Conservation (phyloP, 2,329 filamentous ascomycete genomes). For the Aspergillus flavus region DNA sequence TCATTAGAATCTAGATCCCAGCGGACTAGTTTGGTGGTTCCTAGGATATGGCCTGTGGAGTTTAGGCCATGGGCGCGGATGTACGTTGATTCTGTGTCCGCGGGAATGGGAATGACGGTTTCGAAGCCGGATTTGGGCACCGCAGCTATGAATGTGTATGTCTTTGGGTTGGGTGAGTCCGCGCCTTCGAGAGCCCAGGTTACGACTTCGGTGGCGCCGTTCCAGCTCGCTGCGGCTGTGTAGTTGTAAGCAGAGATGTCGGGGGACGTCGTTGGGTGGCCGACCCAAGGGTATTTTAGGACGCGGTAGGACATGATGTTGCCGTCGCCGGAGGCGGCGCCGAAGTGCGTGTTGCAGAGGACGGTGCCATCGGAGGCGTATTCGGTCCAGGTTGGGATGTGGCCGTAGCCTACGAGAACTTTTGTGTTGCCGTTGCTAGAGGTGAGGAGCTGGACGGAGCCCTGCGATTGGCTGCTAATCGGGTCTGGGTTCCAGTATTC, state of each 20-base stretch:
- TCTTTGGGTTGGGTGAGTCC: background rate
- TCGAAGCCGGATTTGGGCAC: conserved; percentile 32
- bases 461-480: conserved; percentile 47
- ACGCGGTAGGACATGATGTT: conserved; percentile 55
- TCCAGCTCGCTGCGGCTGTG: conserved; percentile 36
- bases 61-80: conserved; percentile 29
- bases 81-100: conserved; percentile 8
- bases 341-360: conserved; percentile 59
- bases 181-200: conserved; percentile 32
- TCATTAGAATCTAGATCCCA: conserved; percentile 26
- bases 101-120: conserved; percentile 28
- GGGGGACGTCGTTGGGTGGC: conserved; percentile 46
- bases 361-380: conserved; percentile 48
- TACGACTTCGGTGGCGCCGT: conserved; percentile 39
- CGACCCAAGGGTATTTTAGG: conserved; percentile 57
- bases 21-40: conserved; percentile 18
- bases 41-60: conserved; percentile 22
- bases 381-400: conserved; percentile 54
- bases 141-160: conserved; percentile 20
- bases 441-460: conserved; percentile 47
- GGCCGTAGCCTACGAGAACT: conserved; percentile 54
- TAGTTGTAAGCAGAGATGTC: conserved; percentile 23
- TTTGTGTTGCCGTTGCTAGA: conserved; percentile 35
- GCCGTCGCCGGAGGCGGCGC: conserved; percentile 35
- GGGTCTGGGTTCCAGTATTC: conserved; percentile 43